These are phyloP conservation scores for Penicillium sp. DNA, from an alignment of 2,329 filamentous ascomycete species.

Conservation along the genomic window DNA sequence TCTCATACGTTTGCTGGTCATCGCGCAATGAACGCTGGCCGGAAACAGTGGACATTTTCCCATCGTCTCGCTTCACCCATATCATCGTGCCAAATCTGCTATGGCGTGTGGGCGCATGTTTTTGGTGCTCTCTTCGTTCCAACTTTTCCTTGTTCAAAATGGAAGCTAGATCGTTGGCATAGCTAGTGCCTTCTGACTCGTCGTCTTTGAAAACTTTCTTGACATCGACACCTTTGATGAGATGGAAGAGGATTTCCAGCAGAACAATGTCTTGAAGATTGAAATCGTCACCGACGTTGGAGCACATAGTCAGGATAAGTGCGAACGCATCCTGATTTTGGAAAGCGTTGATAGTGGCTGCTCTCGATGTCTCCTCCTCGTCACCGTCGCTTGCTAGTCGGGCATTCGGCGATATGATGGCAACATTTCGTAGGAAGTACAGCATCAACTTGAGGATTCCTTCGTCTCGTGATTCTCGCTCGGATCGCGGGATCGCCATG, in stretches of 20 bases:
- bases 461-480: conserved; percentile 78
- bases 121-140: conserved; percentile 77
- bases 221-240: conserved; percentile 86
- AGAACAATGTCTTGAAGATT: conserved; percentile 83
- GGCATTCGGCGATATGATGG: conserved; percentile 75
- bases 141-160: conserved; percentile 80
- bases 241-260: conserved; percentile 87
- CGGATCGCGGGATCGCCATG: conserved; percentile 75
- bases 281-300: conserved; percentile 93
- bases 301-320: conserved; percentile 80
- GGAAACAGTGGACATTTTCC: conserved; percentile 81
- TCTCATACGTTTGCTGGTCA: conserved; percentile 71
- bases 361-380: conserved; percentile 84
- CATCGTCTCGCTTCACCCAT: conserved; percentile 86
- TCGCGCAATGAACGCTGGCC: conserved; percentile 83
- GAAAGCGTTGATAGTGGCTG: conserved; percentile 84
- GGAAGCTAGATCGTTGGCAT: conserved; percentile 70
- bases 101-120: conserved; percentile 80
- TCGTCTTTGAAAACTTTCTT: conserved; percentile 85
- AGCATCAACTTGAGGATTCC: conserved; percentile 89
- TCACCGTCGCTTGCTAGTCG: conserved; percentile 80
- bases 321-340: conserved; percentile 88
- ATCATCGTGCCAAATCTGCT: conserved; percentile 97
- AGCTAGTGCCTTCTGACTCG: conserved; percentile 67
- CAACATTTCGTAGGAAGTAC: conserved; percentile 86